These are phyloP conservation scores for Aspergillus diversus DNA, from an alignment of 495 filamentous ascomycete genomes.

Conservation along the genomic window DNA sequence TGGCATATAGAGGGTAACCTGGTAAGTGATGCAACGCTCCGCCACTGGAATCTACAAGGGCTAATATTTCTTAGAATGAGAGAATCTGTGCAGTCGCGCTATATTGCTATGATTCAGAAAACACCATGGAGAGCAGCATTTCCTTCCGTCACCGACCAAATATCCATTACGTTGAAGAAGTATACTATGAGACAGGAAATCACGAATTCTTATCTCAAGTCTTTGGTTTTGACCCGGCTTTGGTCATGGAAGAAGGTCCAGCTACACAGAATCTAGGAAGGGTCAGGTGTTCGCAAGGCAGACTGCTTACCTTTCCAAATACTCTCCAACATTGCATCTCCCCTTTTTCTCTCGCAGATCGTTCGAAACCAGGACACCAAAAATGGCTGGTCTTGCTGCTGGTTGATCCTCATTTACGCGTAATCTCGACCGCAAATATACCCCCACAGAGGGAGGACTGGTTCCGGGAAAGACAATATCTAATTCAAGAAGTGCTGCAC, in stretches of 20 bases:
- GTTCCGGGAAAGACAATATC: conserved; percentile 19
- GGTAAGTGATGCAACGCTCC: conserved; percentile 24
- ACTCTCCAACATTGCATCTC: conserved; percentile 51
- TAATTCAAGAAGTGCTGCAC: conserved; percentile 15
- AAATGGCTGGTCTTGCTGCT: conserved; percentile 57
- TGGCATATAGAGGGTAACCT: conserved; percentile 61
- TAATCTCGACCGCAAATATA: conserved; percentile 55
- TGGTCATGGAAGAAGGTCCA: too few relatives aligned
- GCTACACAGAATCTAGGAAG: conserved; percentile 32
- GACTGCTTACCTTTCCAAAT: conserved; percentile 29
- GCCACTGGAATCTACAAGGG: background rate
- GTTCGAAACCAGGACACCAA: conserved; percentile 50
- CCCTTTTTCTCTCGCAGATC: conserved; percentile 49
- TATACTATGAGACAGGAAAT: too few relatives aligned
- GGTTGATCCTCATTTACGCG: conserved; percentile 50
- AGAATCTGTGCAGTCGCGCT: conserved; percentile 48
- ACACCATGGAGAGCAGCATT: background rate
- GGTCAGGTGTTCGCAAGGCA: conserved; percentile 24
- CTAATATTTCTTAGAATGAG: background rate
- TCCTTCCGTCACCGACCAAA: background rate
- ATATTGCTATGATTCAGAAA: conserved; percentile 55
- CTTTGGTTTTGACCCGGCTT: too few relatives aligned
- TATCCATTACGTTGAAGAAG: too few relatives aligned
- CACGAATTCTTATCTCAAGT: too few relatives aligned
- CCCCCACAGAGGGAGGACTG: conserved; percentile 50